These are phyloP conservation scores for Arachnopeziza araneosa DNA, from an alignment of 2,329 filamentous ascomycete species.

Conservation along the genomic window DNA sequence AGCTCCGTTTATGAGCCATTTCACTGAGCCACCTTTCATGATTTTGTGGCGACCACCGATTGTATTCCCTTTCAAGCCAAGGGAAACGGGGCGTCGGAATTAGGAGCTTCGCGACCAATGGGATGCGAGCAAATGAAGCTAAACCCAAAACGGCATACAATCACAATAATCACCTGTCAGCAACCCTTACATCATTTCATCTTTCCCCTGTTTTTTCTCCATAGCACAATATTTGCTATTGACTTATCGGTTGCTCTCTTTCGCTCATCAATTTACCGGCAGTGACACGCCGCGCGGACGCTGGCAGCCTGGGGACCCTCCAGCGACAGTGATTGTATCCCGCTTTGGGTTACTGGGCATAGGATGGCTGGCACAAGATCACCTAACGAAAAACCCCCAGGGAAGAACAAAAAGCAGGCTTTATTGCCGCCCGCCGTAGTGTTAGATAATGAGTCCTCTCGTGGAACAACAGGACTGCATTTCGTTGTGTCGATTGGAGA, in stretches of 20 bases:
- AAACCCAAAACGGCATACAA: conserved; percentile 5
- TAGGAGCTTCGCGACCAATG: not conserved
- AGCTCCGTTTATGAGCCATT: not conserved
- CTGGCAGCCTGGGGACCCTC: not conserved
- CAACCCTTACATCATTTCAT: not conserved
- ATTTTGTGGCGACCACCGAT: not conserved
- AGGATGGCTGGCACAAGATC: not conserved
- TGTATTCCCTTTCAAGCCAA: not conserved
- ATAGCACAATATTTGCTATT: not conserved
- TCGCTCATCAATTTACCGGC: not conserved
- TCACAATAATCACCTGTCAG: not conserved
- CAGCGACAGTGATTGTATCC: not conserved
- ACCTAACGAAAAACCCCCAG: not conserved
- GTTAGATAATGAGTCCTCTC: not conserved
- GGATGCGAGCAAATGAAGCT: not conserved
- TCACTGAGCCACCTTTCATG: not conserved
- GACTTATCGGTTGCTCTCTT: not conserved
- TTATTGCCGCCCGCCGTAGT: not conserved
- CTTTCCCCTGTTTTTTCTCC: not conserved
- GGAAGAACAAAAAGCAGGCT: not conserved
- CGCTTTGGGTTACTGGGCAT: no score
- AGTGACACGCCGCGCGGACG: not conserved
- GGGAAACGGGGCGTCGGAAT: not conserved
- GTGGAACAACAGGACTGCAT: conserved; percentile 1
- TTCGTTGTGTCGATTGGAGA: conserved; percentile 21